These are phyloP conservation scores for Phragmites australis DNA, from an alignment of 176 grass and related monocot genomes.

Conservation along the genomic window DNA sequence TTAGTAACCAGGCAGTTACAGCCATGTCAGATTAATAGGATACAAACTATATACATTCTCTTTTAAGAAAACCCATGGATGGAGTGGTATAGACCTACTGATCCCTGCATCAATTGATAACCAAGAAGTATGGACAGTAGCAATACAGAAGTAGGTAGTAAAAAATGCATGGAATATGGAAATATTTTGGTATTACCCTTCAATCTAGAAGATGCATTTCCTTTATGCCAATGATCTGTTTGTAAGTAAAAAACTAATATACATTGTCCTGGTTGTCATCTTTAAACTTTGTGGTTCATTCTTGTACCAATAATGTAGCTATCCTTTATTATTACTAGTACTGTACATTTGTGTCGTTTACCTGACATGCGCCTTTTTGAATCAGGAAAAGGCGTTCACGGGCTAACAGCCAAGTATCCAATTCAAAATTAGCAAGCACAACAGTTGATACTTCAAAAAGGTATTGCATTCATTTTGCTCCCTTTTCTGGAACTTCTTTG, in stretches of 20 bases:
- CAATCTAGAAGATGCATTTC: background rate
- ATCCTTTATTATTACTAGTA: background rate
- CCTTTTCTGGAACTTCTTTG: background rate
- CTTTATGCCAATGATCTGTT: slow-evolving; percentile 16
- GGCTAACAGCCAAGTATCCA: slow-evolving; percentile 36
- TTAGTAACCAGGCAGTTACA: background rate
- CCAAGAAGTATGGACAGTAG: background rate
- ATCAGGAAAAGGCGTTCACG: slow-evolving; percentile 63
- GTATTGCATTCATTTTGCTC: slow-evolving; percentile 34
- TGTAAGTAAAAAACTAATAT: background rate
- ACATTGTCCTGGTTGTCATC: background rate
- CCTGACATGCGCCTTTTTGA: slow-evolving; percentile 18
- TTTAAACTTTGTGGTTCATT: background rate
- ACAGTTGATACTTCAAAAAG: slow-evolving; percentile 48
- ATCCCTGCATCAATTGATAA: background rate
- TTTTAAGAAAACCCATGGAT: background rate
- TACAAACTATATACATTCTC: background rate
- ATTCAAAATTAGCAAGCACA: slow-evolving; percentile 40
- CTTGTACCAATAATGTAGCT: background rate
- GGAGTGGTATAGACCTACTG: background rate
- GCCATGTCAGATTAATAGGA: background rate
- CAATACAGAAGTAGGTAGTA: background rate
- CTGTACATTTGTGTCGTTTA: slow-evolving; percentile 12
- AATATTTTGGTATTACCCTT: slow-evolving; percentile 8
- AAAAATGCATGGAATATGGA: background rate